A percentile compares a stretch with the other conserved stretches of the same genome.
Evolutionary conservation across 208 protist species (phyloP).

Genomic region (Acanthamoeba quina): DNA sequence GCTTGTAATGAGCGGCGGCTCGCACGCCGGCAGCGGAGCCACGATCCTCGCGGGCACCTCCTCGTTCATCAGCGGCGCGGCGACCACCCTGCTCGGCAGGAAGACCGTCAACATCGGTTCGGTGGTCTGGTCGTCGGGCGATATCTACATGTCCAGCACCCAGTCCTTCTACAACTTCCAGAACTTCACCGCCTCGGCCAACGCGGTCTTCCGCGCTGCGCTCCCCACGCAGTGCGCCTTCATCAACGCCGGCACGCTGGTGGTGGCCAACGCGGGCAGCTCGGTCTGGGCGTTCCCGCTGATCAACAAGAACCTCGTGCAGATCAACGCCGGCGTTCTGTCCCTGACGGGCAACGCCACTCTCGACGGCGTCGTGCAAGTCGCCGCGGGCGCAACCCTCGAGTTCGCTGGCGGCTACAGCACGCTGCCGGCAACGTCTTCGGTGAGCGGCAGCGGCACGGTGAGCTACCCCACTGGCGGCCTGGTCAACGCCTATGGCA

Average conservation of each 20-base stretch:
- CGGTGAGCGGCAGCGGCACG: conserved; percentile 29
- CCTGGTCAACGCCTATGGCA: conserved; percentile 18
- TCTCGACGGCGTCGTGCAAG: conserved; percentile 1
- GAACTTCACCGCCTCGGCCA: conserved; percentile 55
- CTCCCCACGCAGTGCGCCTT: conserved; percentile 11
- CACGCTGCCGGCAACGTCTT: background rate
- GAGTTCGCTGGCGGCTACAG: conserved; percentile 39
- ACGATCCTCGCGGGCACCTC: conserved; percentile 15
- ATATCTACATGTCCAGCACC: background rate
- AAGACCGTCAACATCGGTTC: conserved; percentile 51
- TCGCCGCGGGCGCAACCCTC: background rate
- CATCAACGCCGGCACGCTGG: conserved; percentile 59
- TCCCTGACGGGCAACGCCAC: background rate
- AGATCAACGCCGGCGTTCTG: background rate
- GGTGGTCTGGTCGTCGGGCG: conserved; percentile 12
- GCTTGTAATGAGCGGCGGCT: conserved; percentile 34
- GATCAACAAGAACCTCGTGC: conserved; percentile 26
- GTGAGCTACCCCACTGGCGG: conserved; percentile 36
- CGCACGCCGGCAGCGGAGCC: conserved; percentile 48
- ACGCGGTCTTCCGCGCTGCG: background rate
- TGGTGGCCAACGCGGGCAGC: background rate
- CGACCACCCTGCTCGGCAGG: background rate
- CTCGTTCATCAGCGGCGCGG: background rate
- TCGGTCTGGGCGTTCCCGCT: conserved; percentile 14
- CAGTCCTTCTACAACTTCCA: conserved; percentile 56